These are phyloP conservation scores for Carex pumila DNA, from an alignment of 176 grass and related monocot genomes.

Conservation along the genomic window DNA sequence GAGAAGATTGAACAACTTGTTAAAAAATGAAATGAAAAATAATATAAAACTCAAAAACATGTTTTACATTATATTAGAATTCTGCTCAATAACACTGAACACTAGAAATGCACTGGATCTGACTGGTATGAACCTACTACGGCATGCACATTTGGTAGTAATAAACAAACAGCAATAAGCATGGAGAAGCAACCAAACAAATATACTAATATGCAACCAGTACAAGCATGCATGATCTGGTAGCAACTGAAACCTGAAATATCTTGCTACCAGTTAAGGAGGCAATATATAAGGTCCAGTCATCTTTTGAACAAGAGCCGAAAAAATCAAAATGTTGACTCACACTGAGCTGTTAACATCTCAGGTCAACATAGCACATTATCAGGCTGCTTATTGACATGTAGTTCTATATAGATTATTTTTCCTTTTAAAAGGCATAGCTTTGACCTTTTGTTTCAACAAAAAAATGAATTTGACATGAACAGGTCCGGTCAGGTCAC, in stretches of 20 bases:
- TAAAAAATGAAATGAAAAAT: conserved; percentile 1
- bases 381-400: background rate
- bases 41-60: background rate
- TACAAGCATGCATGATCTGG: background rate
- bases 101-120: background rate
- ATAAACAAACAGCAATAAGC: conserved; percentile 12
- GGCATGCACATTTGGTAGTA: background rate
- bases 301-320: background rate
- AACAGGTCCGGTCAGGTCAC: background rate
- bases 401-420: background rate
- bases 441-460: background rate
- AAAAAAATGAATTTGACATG: background rate
- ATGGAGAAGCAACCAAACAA: background rate
- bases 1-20: conserved; percentile 22
- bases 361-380: background rate
- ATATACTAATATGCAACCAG: background rate
- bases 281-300: background rate
- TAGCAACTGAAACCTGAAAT: background rate
- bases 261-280: background rate
- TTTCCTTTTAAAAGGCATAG: background rate
- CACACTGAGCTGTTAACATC: background rate
- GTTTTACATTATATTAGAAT: background rate
- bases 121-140: background rate
- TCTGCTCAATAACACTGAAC: background rate
- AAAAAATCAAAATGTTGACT: background rate